A percentile compares a stretch with the other conserved stretches of the same genome.
Conservation (phyloP, 495 filamentous ascomycete genomes). For the Parathielavia hyrcaniae region DNA sequence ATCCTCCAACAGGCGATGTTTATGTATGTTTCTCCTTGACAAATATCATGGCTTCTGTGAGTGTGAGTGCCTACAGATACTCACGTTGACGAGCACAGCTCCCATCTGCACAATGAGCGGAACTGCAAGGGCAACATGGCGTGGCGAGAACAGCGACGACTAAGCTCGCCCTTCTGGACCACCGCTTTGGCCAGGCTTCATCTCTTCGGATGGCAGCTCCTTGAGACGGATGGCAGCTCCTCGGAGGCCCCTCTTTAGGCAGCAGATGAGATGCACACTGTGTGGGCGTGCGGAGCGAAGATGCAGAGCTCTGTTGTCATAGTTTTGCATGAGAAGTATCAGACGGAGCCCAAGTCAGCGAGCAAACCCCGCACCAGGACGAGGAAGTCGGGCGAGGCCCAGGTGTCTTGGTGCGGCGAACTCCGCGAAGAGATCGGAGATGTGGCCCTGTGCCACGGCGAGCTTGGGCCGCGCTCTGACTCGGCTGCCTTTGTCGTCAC, state of each 20-base stretch:
- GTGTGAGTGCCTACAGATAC: too few species aligned
- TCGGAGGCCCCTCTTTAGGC: background rate
- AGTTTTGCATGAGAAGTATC: background rate
- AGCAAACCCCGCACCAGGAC: background rate
- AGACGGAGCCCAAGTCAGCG: too few species aligned
- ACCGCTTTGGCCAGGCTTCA: background rate
- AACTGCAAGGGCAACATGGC: too few species aligned
- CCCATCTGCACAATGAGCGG: too few species aligned
- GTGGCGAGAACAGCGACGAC: too few species aligned
- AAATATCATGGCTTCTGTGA: too few species aligned
- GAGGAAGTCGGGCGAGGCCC: background rate
- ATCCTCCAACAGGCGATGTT: too few species aligned
- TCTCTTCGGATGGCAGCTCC: background rate
- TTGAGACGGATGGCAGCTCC: too few species aligned
- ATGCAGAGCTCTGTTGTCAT: background rate
- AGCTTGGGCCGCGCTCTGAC: background rate
- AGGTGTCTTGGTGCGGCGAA: background rate
- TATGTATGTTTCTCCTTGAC: too few species aligned
- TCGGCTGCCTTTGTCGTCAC: too few species aligned
- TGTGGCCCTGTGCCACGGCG: background rate
- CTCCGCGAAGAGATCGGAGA: background rate
- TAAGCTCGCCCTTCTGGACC: background rate
- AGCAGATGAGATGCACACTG: constrained; percentile 3
- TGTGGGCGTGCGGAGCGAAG: constrained; percentile 4
- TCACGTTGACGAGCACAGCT: too few species aligned